Base-by-base conservation (phyloP, 225 moss, liverwort and hornwort species). In the Rhytidiadelphus loreus region DNA sequence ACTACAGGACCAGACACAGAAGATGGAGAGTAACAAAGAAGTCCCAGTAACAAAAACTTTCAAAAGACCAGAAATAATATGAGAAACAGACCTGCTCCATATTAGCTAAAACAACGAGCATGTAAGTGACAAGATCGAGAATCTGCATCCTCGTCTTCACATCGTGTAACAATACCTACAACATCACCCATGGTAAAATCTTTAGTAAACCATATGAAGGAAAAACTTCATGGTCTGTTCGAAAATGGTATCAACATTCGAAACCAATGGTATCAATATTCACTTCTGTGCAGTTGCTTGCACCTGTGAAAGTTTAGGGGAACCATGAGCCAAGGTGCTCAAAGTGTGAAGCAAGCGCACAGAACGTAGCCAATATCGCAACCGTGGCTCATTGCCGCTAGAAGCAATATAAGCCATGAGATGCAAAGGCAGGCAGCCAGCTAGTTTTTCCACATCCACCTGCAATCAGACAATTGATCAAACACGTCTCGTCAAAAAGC, bases 231-330 rank as follows among this genome's bases (percentile, higher is more conserved):
- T 28, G 28, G 28, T 66, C 53, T 66, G 62, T 48, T 48, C 48
- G 63, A 35, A 44, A 63, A 50, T 64, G 37, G 64, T 64, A 50
- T 63, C 53, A 83, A 39, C 68, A 64, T 88, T 79, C 84, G 28
- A 84, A 86, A 81, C 81, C 50, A 90, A 39, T 75, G 30, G 14
- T 56, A 52, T 77, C 78, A 81, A 29, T 43, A 55, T 83, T 88
- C 70, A 80, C 20, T 84, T 85, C 24, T 29, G 57, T 72, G 80
- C 66, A 89, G 18, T 78, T 62, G 21, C 72, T 80, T 75, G 61
- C 84, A 97, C 99, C 99, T 97, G 96, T 89, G 96, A 96, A 60
- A 99, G 95, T 94, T 96, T 97, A 90, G 97, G 96, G 91, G 96
- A 96, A 68, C 94, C 96, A 88, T 95, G 95, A 86, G 99, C 99